These are phyloP conservation scores for Fusarium verrucosum DNA, from an alignment of 2,329 filamentous ascomycete genomes.

Conservation along the genomic window DNA sequence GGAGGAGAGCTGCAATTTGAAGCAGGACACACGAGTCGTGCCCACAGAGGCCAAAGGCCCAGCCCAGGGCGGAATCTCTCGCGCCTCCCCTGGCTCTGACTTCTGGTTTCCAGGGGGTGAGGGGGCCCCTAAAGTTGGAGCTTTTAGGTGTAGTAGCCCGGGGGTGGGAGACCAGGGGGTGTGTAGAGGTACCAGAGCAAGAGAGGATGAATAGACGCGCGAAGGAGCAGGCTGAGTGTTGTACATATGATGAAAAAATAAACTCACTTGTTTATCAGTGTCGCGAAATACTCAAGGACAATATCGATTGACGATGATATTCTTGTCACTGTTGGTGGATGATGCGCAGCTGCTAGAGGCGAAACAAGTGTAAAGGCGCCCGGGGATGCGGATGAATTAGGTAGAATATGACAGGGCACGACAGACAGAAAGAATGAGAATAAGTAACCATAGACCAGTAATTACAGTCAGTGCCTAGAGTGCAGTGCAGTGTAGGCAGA, in stretches of 20 bases:
- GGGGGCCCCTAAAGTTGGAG: slow-evolving; percentile 22
- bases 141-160: slow-evolving; percentile 23
- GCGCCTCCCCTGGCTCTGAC: slow-evolving; percentile 45
- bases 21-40: slow-evolving; percentile 47
- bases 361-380: slow-evolving; percentile 2
- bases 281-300: not conserved
- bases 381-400: slow-evolving; percentile 17
- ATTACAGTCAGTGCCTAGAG: slow-evolving; percentile 8
- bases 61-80: slow-evolving; percentile 45
- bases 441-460: slow-evolving; percentile 12
- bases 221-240: too few species aligned
- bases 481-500: slow-evolving; percentile 2
- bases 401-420: not conserved
- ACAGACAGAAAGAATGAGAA: not conserved
- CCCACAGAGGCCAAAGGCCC: slow-evolving; percentile 44
- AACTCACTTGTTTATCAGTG: slow-evolving; percentile 1
- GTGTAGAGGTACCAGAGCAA: slow-evolving; percentile 16
- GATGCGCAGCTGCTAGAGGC: slow-evolving; percentile 11
- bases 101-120: slow-evolving; percentile 39
- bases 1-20: slow-evolving; percentile 44
- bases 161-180: slow-evolving; percentile 31
- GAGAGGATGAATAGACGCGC: too few species aligned
- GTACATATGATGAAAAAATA: not conserved
- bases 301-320: not conserved
- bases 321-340: not conserved